Percentiles rank a stretch among this genome's conserved stretches.
phyloP scores from a whole-genome alignment of 2,329 filamentous ascomycete species.

The Ascosphaera apis region DNA sequence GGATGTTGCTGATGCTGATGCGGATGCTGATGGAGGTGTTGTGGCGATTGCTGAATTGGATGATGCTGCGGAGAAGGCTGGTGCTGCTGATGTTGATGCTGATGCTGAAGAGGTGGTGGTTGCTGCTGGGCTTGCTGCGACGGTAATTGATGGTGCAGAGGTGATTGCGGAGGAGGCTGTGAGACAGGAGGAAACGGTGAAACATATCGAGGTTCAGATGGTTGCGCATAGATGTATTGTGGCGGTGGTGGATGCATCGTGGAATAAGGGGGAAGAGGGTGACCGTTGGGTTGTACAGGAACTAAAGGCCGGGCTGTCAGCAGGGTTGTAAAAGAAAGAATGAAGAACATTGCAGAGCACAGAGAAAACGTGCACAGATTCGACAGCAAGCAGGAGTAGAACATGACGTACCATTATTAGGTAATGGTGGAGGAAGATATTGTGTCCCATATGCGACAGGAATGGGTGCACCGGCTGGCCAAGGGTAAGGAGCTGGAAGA shows the following conservation, averaged over 20 bases:
- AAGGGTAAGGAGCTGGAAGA: constrained; percentile 16
- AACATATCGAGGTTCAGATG: neutral
- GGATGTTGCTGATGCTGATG: neutral
- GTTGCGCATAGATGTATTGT: neutral
- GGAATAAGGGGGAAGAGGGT: neutral
- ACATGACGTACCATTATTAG: neutral
- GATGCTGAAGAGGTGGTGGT: neutral
- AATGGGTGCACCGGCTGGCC: constrained; percentile 22
- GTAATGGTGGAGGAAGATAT: constrained; percentile 15
- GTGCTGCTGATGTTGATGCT: neutral
- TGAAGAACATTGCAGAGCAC: neutral
- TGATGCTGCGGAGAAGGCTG: neutral
- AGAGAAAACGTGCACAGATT: too few species aligned
- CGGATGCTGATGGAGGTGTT: neutral
- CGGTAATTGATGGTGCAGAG: neutral
- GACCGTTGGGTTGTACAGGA: neutral
- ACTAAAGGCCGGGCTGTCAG: neutral
- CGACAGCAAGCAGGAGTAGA: neutral
- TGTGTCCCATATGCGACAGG: constrained; percentile 18
- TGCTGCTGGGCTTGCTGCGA: neutral
- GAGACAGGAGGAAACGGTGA: neutral
- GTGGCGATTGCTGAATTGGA: neutral
- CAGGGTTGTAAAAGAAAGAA: neutral
- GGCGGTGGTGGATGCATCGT: neutral
- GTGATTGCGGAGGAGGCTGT: neutral